Evolutionary conservation across 805 yeast genomes (phyloP), one percentile per base, ranked within the genome.

Genomic region (Saccharomycopsis microspora): DNA sequence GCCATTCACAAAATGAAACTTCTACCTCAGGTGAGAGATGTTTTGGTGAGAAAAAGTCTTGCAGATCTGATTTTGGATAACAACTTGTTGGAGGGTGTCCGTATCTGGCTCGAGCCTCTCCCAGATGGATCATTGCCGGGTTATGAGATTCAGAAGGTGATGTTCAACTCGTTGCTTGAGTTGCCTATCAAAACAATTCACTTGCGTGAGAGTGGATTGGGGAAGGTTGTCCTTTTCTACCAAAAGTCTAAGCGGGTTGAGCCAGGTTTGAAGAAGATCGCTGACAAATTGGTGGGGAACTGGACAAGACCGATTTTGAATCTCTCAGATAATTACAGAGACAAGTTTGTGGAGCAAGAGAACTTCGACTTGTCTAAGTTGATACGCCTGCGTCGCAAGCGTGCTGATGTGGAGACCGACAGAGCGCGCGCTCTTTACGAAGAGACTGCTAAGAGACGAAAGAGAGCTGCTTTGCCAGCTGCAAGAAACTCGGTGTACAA

Each of bases 241-340:
- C 96, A 90, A 60, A 77, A 88, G 59, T 80, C 93, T 33, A 84
- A 83, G 60, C 77, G 90, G 58, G 95, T 95, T 10, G 97, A 94
- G 64, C 83, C 87, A 34, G 70, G 75, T 41, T 75, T 93, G 60
- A 88, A 90, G 63, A 80, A 94, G 61, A 72, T 82, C 38, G 97
- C 96, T 4, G 97, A 93, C 60, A 80, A 80, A 60, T 69, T 93
- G 52, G 83, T 93, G 55, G 96, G 96, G 30, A 95, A 88, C 63
- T 93, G 99, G 99, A 90, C 97, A 5, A 78, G 98, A 66, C 98
- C 98, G 41, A 87, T 93, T 53, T 85, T 93, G 74, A 95, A 95
- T 56, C 82, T 95, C 52, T 82, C 94, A 3, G 97, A 90, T 64
- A 87, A 89, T 58, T 90, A 89, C 69, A 80, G 93, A 63, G 96